Percentiles rank a stretch among this genome's conserved stretches.
These are phyloP conservation scores for Eustoma russellianum DNA, from an alignment of 257 asterid genomes.

Conservation along the genomic window DNA sequence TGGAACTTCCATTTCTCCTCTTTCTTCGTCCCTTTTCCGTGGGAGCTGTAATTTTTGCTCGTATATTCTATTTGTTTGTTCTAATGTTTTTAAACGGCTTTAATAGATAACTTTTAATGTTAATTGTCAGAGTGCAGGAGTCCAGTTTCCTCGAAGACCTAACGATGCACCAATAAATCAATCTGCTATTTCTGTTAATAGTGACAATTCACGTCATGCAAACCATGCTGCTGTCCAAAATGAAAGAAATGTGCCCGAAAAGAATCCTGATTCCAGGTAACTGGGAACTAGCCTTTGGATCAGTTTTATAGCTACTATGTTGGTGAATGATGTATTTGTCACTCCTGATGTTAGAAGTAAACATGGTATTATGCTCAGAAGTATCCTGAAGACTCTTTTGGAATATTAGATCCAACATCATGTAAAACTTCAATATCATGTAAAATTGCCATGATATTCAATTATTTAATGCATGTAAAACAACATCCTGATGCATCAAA, in stretches of 20 bases:
- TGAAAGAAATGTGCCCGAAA: constrained; percentile 30
- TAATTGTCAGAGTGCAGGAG: constrained; percentile 77
- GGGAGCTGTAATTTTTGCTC: not conserved
- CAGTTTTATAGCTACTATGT: not conserved
- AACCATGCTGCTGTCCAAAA: constrained; percentile 32
- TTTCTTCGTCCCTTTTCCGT: not conserved
- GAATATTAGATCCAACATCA: no score
- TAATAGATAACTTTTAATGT: not conserved
- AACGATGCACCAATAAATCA: constrained; percentile 31
- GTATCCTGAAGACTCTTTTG: no score
- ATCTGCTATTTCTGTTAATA: constrained; percentile 27
- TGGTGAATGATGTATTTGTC: no score
- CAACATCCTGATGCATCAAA: no score
- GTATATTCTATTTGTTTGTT: not conserved
- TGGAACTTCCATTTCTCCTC: not conserved
- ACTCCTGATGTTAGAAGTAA: no score
- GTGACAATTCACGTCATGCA: constrained; percentile 28
- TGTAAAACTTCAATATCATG: no score
- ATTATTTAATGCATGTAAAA: no score
- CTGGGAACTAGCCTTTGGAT: not conserved
- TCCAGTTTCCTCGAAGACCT: constrained; percentile 74
- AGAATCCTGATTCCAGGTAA: constrained; percentile 67
- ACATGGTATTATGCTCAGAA: no score
- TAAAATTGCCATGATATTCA: no score
- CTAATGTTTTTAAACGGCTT: no score